These are phyloP conservation scores for Epichloe typhina DNA, from an alignment of 2,329 filamentous ascomycete genomes.

Conservation along the genomic window DNA sequence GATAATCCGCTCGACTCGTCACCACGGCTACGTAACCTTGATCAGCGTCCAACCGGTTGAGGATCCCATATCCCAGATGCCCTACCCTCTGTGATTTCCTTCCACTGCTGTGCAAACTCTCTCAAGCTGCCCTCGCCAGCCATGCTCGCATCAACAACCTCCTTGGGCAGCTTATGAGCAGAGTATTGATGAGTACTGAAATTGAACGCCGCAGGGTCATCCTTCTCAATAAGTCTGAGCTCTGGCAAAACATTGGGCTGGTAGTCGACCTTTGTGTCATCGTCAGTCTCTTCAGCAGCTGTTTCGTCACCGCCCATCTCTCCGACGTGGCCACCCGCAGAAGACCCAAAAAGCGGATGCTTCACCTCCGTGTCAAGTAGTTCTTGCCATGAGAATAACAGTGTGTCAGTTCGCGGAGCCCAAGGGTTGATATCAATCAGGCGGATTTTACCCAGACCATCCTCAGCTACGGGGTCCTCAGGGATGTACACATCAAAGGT, in stretches of 20 bases:
- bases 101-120: constrained; percentile 70
- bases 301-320: constrained; percentile 21
- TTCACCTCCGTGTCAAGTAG: constrained; percentile 59
- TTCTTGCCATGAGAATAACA: constrained; percentile 85
- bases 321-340: constrained; percentile 17
- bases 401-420: constrained; percentile 75
- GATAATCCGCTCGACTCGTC: not conserved
- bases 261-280: constrained; percentile 30
- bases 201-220: constrained; percentile 79
- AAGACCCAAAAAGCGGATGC: constrained; percentile 38
- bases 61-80: constrained; percentile 28
- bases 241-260: constrained; percentile 56
- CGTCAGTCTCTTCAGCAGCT: constrained; percentile 25
- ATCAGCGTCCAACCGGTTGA: constrained; percentile 7
- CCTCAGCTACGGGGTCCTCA: constrained; percentile 38
- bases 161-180: constrained; percentile 86
- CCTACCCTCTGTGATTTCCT: constrained; percentile 37
- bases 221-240: constrained; percentile 66
- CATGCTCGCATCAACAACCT: constrained; percentile 65
- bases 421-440: constrained; percentile 93
- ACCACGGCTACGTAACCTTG: not conserved
- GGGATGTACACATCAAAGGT: constrained; percentile 90
- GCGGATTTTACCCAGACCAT: constrained; percentile 60
- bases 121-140: constrained; percentile 62
- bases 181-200: constrained; percentile 82